These are phyloP conservation scores for Fragaria iinumae DNA, from an alignment of 306 rosid genomes.

Conservation along the genomic window DNA sequence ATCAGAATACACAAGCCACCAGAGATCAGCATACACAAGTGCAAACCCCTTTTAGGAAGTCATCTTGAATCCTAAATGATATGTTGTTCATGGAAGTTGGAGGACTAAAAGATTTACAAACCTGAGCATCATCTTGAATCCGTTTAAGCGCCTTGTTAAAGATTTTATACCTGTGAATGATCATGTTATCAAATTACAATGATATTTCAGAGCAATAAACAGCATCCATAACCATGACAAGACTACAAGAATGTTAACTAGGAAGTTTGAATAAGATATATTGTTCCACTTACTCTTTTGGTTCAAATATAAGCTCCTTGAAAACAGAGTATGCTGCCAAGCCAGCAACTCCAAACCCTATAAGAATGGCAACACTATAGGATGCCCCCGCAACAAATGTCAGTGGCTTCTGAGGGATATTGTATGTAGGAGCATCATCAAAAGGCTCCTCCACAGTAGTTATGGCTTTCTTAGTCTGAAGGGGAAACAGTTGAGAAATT, in stretches of 20 bases:
- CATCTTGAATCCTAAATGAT: background rate
- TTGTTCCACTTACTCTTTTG: constrained; percentile 69
- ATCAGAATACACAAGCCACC: background rate
- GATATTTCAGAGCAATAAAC: constrained; percentile 6
- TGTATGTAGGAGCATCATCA: constrained; percentile 78
- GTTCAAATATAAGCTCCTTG: constrained; percentile 91
- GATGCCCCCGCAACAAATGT: constrained; percentile 86
- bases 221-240: constrained; percentile 6
- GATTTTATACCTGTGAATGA: constrained; percentile 65
- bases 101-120: constrained; percentile 19
- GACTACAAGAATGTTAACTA: background rate
- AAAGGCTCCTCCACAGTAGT: constrained; percentile 83
- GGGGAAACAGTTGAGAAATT: constrained; percentile 12
- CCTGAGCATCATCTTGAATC: constrained; percentile 86
- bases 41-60: background rate
- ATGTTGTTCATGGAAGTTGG: background rate
- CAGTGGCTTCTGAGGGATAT: constrained; percentile 90
- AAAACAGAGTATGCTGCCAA: constrained; percentile 93
- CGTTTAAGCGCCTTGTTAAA: constrained; percentile 81
- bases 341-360: constrained; percentile 78
- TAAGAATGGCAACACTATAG: constrained; percentile 73
- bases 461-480: constrained; percentile 74
- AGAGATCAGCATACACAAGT: background rate
- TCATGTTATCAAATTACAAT: constrained; percentile 11
- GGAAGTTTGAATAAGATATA: background rate